Conservation (phyloP, 306 rosid genomes). For the Cercis canadensis region DNA sequence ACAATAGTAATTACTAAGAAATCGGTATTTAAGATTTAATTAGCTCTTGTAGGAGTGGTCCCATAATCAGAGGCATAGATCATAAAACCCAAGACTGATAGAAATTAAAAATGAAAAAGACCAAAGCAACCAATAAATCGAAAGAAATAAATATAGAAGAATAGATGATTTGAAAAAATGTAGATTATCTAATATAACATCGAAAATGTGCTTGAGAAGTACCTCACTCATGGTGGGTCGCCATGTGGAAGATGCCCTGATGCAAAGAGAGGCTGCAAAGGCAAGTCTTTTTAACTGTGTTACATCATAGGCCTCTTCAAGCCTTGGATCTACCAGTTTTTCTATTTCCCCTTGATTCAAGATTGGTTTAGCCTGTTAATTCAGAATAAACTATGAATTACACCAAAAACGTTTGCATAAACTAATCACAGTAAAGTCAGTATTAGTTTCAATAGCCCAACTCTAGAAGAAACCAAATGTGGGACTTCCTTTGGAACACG, state of each 20-base stretch:
- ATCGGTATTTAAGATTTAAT: not conserved
- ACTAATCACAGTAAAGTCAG: slow-evolving; percentile 21
- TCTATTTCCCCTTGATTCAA: slow-evolving; percentile 75
- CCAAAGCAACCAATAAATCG: not conserved
- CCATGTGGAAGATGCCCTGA: slow-evolving; percentile 77
- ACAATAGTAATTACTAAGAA: not conserved
- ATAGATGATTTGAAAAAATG: no score
- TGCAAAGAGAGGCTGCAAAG: slow-evolving; percentile 85
- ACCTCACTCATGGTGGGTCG: slow-evolving; percentile 92
- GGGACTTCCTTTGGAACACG: slow-evolving; percentile 24
- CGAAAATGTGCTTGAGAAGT: slow-evolving; percentile 22
- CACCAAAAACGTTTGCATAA: not conserved
- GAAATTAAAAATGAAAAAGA: not conserved
- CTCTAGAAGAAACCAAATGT: slow-evolving; percentile 32
- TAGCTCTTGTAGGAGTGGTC: not conserved
- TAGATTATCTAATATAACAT: no score
- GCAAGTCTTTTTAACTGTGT: slow-evolving; percentile 63
- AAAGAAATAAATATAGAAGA: not conserved
- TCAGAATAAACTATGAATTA: slow-evolving; percentile 17
- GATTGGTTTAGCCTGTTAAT: slow-evolving; percentile 82
- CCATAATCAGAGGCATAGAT: slow-evolving; percentile 8
- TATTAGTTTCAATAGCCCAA: not conserved
- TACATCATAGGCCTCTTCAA: slow-evolving; percentile 72
- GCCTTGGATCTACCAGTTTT: slow-evolving; percentile 80
- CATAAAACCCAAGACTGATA: slow-evolving; percentile 8